These are phyloP conservation scores for Daedaleopsis nitida DNA, from an alignment of 768 basidiomycete species.

Conservation along the genomic window DNA sequence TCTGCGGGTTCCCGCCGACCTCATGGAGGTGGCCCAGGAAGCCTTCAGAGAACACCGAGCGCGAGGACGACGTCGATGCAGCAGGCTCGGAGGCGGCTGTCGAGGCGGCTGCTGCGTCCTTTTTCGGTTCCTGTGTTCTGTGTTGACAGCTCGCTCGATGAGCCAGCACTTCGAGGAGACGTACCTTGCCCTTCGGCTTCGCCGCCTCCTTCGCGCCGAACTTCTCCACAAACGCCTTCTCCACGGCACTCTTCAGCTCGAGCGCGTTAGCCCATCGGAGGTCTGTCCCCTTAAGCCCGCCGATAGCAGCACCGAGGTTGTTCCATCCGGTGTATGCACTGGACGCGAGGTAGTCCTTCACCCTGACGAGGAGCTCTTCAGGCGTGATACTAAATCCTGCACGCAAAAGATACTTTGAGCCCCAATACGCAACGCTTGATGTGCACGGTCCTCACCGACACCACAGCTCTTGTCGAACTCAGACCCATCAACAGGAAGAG, in stretches of 20 bases:
- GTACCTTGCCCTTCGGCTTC: conserved; percentile 69
- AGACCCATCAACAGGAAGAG: conserved; percentile 59
- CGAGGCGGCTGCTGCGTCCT: conserved; percentile 37
- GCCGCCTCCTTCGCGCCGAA: conserved; percentile 75
- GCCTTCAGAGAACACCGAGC: conserved; percentile 88
- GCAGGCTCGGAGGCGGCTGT: conserved; percentile 37
- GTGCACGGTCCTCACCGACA: conserved; percentile 62
- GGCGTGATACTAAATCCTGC: conserved; percentile 79
- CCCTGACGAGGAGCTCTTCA: conserved; percentile 57
- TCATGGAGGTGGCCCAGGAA: conserved; percentile 92
- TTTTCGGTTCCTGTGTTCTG: conserved; percentile 50
- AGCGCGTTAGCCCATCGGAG: conserved; percentile 84
- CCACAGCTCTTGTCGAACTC: conserved; percentile 84
- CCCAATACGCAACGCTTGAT: not conserved
- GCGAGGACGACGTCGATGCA: conserved; percentile 42
- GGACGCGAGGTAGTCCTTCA: conserved; percentile 58
- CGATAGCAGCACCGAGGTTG: conserved; percentile 67
- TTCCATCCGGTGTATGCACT: conserved; percentile 71
- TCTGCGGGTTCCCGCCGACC: conserved; percentile 92
- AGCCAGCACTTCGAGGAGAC: conserved; percentile 1
- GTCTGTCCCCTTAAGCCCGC: conserved; percentile 60
- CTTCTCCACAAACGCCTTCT: conserved; percentile 61
- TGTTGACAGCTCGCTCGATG: not conserved
- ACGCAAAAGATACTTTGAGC: conserved; percentile 4
- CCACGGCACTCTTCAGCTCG: conserved; percentile 81